Conservation (phyloP, 2,329 filamentous ascomycete species). For the Piedraia hortae region DNA sequence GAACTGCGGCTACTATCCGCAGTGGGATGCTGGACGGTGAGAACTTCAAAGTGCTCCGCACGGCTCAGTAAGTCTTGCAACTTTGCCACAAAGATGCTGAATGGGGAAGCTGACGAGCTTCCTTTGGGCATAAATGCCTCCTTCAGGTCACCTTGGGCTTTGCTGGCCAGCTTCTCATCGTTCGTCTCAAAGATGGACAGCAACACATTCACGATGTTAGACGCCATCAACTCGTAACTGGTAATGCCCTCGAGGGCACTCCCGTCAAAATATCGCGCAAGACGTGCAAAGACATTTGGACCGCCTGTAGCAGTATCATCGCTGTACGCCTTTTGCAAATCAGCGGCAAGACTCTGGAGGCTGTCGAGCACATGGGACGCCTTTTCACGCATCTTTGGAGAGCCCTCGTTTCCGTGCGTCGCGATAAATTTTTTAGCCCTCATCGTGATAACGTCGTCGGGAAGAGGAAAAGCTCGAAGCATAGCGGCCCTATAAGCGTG, state of each 20-base stretch:
- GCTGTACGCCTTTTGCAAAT: conserved; percentile 47
- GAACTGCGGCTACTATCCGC: conserved; percentile 76
- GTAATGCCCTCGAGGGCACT: conserved; percentile 82
- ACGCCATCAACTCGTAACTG: conserved; percentile 77
- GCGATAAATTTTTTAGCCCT: conserved; percentile 65
- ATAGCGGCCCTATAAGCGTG: conserved; percentile 12
- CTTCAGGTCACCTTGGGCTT: conserved; percentile 60
- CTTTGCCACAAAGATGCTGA: conserved; percentile 77
- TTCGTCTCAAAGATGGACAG: conserved; percentile 56
- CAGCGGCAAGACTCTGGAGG: conserved; percentile 40
- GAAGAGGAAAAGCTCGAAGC: conserved; percentile 16
- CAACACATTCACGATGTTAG: conserved; percentile 62
- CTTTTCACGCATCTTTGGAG: conserved; percentile 48
- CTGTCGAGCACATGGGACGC: conserved; percentile 48
- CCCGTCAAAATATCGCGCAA: conserved; percentile 66
- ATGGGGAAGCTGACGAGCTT: conserved; percentile 51
- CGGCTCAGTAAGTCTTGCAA: conserved; percentile 86
- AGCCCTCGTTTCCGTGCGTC: conserved; percentile 50
- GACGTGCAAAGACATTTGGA: conserved; percentile 37
- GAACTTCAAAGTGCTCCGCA: conserved; percentile 91
- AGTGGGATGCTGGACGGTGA: conserved; percentile 80
- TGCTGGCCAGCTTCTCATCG: conserved; percentile 23
- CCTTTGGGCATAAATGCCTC: conserved; percentile 70
- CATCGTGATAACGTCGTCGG: conserved; percentile 45
- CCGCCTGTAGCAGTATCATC: conserved; percentile 18